Percentiles rank a stretch among this genome's conserved stretches.
These are phyloP conservation scores for Vitellaria paradoxa DNA, from an alignment of 179 eudicot species.

Conservation along the genomic window DNA sequence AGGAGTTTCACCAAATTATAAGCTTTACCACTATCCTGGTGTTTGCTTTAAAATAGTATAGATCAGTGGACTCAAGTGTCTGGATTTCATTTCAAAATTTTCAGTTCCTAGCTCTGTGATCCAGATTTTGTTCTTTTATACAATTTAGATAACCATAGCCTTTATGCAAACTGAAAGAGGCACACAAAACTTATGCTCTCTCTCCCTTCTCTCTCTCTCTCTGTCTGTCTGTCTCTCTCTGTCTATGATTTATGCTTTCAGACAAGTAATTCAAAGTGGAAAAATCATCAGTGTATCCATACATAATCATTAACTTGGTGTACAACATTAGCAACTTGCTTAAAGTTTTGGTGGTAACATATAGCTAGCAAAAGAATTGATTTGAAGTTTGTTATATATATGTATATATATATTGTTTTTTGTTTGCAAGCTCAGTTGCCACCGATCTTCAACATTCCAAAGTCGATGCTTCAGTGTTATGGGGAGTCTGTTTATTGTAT, in stretches of 20 bases:
- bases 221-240: background rate
- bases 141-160: too few species aligned
- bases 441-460: constrained; percentile 74
- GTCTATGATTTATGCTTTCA: background rate
- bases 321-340: background rate
- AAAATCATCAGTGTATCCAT: background rate
- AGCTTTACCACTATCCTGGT: too few species aligned
- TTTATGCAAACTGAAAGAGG: too few species aligned
- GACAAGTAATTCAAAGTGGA: background rate
- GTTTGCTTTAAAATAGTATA: too few species aligned
- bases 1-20: too few species aligned
- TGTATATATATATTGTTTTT: background rate
- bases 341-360: background rate
- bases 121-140: too few species aligned
- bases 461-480: constrained; percentile 74
- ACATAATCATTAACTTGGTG: background rate
- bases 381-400: background rate
- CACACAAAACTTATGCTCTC: too few species aligned
- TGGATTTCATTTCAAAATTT: too few species aligned
- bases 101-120: too few species aligned
- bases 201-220: too few species aligned
- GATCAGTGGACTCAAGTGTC: too few species aligned
- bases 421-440: constrained; percentile 49
- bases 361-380: too few species aligned
- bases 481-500: constrained; percentile 68